These are phyloP conservation scores for Salix caprea DNA, from an alignment of 345 rosid genomes.

Conservation along the genomic window DNA sequence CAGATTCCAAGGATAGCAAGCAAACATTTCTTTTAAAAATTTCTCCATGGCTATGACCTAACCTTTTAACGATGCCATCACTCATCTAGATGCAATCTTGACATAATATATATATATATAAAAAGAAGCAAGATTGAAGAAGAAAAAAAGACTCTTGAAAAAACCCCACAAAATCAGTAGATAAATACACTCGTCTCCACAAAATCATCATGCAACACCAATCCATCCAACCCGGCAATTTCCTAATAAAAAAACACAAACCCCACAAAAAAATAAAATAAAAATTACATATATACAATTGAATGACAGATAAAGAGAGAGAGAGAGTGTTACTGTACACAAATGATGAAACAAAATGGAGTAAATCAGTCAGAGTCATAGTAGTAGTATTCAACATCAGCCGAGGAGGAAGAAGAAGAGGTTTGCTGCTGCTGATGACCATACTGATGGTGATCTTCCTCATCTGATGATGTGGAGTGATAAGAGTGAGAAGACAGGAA, in stretches of 20 bases:
- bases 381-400: slow-evolving; percentile 37
- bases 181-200: not conserved
- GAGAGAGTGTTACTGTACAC: not conserved
- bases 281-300: not conserved
- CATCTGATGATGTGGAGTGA: slow-evolving; percentile 24
- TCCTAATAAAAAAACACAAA: not conserved
- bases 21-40: not conserved
- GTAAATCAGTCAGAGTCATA: slow-evolving; percentile 40
- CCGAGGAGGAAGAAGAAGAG: slow-evolving; percentile 22
- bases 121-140: not conserved
- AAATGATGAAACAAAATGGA: not conserved
- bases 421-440: not conserved
- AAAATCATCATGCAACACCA: not conserved
- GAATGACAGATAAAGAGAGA: not conserved
- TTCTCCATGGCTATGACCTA: not conserved
- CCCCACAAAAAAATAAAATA: not conserved
- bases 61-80: not conserved
- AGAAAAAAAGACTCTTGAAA: not conserved
- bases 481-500: slow-evolving; percentile 34
- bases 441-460: slow-evolving; percentile 17
- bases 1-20: not conserved
- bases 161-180: not conserved
- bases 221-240: not conserved
- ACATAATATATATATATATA: not conserved
- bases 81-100: not conserved